phyloP scores from a whole-genome alignment of 805 yeast species.

The Zygosaccharomyces siamensis region DNA sequence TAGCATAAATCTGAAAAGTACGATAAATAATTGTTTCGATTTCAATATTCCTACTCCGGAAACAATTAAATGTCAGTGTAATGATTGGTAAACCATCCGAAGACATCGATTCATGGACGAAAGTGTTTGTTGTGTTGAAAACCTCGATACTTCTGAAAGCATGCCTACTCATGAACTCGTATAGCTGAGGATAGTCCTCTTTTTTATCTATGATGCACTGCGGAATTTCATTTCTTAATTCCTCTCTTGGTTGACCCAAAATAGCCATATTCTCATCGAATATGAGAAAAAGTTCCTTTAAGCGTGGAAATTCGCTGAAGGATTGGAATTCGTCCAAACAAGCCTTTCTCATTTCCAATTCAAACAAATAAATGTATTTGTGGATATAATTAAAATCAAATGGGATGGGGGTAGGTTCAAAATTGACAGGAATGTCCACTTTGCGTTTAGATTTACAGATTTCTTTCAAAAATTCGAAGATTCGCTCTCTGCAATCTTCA shows the following conservation, averaged over 20 bases:
- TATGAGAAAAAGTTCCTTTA: constrained; percentile 33
- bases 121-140: constrained; percentile 29
- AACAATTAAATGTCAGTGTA: constrained; percentile 45
- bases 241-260: constrained; percentile 57
- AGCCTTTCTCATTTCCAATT: constrained; percentile 36
- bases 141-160: constrained; percentile 50
- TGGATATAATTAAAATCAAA: constrained; percentile 42
- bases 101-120: constrained; percentile 61
- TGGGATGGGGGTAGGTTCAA: constrained; percentile 19
- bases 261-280: constrained; percentile 46
- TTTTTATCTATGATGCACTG: constrained; percentile 46
- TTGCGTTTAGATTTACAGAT: constrained; percentile 29
- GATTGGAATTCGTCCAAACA: constrained; percentile 17
- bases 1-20: constrained; percentile 58
- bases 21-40: constrained; percentile 54
- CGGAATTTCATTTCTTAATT: constrained; percentile 53
- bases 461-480: constrained; percentile 40
- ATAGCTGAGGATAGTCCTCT: constrained; percentile 48
- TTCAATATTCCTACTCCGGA: constrained; percentile 36
- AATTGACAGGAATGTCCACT: constrained; percentile 20
- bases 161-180: constrained; percentile 70
- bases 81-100: constrained; percentile 70
- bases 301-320: constrained; percentile 18
- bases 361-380: constrained; percentile 46
- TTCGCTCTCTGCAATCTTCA: constrained; percentile 35